Base-by-base conservation (phyloP, 176 grass and related monocot genomes). In the Eragrostis curvula region DNA sequence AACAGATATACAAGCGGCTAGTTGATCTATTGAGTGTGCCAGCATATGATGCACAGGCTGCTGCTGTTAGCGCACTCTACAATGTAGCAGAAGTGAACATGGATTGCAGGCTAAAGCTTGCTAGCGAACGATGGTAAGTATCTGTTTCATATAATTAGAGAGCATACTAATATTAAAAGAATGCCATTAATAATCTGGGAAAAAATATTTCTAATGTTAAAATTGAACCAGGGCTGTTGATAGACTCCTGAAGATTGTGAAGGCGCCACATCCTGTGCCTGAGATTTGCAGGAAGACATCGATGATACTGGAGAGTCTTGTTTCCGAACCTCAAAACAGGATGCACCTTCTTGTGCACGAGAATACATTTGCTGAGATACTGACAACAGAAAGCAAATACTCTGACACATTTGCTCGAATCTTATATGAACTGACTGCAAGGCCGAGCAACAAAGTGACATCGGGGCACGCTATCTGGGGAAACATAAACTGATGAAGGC, bases 41-140 rank as follows among this genome's bases (percentile, higher is more conserved):
- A 83, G 90, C 96, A 14, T 85, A 90, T n/a, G 96, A 98, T 78
- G 96, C 96, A 46, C 96, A 98, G 63, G 93, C 93, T 59, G 96
- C 96, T 75, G 93, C 96, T 63, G 89, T 96, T 75, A 92, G 96
- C 0, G 93, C 96, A 30, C 93, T 98, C 6, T 98, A 98, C 81
- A 98, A 98, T 68, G 87, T 96, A 63, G 82, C 96, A 20, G 96
- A 98, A 93, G 96, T 96, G 60, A 98, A 98, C 69, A 89, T 93
- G 91, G 96, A 98, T 64, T 98, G 90, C 70, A 79, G 91, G 58
- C 81, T 98, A 57, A 98, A 93, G 83, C 93, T 98, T 45, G 96
- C 96, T 21, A 93, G 87, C 27, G 96, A 98, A 78, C 79, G 89
- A 87, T 98, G 96, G 96, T 98, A 88, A 79, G 57, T 66, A 47